Evolutionary conservation across 139 green algal species (phyloP).

Genomic region (Microglena sp.): DNA sequence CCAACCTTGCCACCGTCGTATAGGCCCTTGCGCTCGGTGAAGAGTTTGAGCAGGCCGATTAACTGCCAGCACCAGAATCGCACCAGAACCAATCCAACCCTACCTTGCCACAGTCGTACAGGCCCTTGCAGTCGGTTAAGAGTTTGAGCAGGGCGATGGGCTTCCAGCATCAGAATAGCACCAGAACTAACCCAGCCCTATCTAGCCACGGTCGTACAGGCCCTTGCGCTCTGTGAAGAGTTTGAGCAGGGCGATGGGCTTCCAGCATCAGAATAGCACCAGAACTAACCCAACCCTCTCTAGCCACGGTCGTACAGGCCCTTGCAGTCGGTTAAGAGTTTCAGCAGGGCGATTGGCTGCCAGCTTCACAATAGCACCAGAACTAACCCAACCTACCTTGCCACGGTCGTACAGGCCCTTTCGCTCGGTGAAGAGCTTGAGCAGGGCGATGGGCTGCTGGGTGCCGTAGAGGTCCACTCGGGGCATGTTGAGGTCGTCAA

Average conservation of each 20-base stretch:
- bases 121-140: constrained; percentile 59
- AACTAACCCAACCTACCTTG: no score
- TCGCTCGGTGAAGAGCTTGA: constrained; percentile 73
- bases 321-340: constrained; percentile 64
- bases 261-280: no score
- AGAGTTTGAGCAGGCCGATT: constrained; percentile 68
- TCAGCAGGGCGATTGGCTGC: constrained; percentile 76
- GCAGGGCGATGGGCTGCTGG: constrained; percentile 73
- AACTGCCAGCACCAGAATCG: no score
- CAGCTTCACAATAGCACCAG: no score
- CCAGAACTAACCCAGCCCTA: no score
- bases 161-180: no score
- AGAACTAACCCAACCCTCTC: no score
- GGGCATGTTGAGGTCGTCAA: constrained; percentile 84
- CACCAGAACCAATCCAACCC: no score
- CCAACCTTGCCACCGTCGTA: constrained; percentile 76
- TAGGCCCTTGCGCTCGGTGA: constrained; percentile 59
- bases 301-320: constrained; percentile 77
- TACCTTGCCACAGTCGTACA: constrained; percentile 81
- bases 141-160: constrained; percentile 77
- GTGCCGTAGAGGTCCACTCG: constrained; percentile 70
- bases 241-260: constrained; percentile 78
- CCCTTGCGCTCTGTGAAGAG: constrained; percentile 65
- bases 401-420: constrained; percentile 70
- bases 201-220: constrained; percentile 76